A percentile compares a stretch with the other conserved stretches of the same genome.
phyloP scores from a whole-genome alignment of 345 rosid genomes.

The Lumnitzera littorea region DNA sequence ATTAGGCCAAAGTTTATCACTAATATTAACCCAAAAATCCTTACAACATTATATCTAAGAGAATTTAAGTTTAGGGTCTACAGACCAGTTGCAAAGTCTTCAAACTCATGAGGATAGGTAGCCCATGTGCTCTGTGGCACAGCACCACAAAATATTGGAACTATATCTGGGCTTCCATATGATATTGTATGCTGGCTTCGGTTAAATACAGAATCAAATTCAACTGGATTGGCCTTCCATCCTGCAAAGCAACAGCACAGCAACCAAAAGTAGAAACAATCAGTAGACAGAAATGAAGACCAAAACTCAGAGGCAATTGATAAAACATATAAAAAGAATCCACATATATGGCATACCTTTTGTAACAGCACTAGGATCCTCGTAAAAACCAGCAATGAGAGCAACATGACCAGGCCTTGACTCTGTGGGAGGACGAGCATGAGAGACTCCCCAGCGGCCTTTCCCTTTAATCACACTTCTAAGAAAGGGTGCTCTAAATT shows the following conservation, averaged over 20 bases:
- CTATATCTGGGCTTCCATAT: slow-evolving; percentile 90
- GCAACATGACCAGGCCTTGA: slow-evolving; percentile 98
- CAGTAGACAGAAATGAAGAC: background rate
- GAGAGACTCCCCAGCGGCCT: slow-evolving; percentile 98
- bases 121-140: slow-evolving; percentile 85
- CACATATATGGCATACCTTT: slow-evolving; percentile 38
- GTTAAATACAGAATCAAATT: slow-evolving; percentile 91
- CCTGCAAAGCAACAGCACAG: slow-evolving; percentile 32
- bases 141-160: slow-evolving; percentile 88
- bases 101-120: slow-evolving; percentile 78
- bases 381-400: slow-evolving; percentile 93
- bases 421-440: slow-evolving; percentile 97
- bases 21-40: no score
- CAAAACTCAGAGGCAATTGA: background rate
- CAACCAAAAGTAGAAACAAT: background rate
- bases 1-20: no score
- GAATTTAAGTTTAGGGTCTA: slow-evolving; percentile 8
- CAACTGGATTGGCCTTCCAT: slow-evolving; percentile 98
- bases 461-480: slow-evolving; percentile 61
- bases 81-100: slow-evolving; percentile 94
- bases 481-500: slow-evolving; percentile 81
- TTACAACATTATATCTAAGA: background rate
- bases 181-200: slow-evolving; percentile 76
- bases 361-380: slow-evolving; percentile 97
- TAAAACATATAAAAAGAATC: no score